Evolutionary conservation across 129 eudicot genomes (phyloP).

Genomic region (Logfia minima): DNA sequence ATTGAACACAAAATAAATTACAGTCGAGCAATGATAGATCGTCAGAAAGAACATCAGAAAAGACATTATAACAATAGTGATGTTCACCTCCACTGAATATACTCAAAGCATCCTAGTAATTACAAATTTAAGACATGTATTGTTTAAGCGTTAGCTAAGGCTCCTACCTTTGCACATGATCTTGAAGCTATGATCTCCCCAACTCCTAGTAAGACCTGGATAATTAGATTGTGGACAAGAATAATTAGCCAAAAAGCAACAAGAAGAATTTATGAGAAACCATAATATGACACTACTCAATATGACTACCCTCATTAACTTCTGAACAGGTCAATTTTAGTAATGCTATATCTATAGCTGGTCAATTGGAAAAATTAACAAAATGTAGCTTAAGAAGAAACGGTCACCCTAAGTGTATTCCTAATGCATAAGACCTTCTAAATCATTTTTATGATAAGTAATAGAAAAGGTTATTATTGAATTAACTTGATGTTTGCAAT

Average conservation of each 20-base stretch:
- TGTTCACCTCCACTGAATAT: neutral
- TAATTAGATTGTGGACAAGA: constrained; percentile 12
- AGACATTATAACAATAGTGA: neutral
- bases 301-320: neutral
- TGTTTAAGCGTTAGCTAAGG: neutral
- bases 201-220: constrained; percentile 77
- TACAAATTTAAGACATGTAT: neutral
- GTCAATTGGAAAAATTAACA: neutral
- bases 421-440: neutral
- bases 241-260: neutral
- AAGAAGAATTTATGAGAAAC: neutral
- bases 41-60: neutral
- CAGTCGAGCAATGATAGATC: neutral
- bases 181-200: constrained; percentile 88
- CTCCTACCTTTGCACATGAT: constrained; percentile 77
- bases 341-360: neutral
- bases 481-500: neutral
- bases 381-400: neutral
- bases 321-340: neutral
- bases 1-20: constrained; percentile 2
- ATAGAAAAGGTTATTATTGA: neutral
- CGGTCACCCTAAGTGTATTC: neutral
- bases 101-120: neutral
- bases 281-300: neutral
- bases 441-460: neutral